Conservation (phyloP, 768 basidiomycete genomes). For the Termitomyces sp. region DNA sequence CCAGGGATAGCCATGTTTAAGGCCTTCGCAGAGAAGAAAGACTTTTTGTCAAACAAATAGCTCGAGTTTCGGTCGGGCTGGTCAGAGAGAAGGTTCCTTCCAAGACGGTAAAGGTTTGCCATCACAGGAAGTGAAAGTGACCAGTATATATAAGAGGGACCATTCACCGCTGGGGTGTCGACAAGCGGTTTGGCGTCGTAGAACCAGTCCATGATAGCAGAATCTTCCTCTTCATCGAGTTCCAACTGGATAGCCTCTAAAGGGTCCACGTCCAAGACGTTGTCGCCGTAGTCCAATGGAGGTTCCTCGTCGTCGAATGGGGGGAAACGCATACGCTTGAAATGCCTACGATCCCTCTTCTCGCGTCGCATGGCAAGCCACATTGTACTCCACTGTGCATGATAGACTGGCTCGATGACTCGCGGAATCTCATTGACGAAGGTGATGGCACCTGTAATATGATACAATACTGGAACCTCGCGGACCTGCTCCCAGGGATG, state of each 20-base stretch:
- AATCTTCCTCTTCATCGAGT: slow-evolving; percentile 87
- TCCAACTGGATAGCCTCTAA: slow-evolving; percentile 97
- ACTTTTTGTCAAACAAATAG: slow-evolving; percentile 95
- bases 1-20: slow-evolving; percentile 97
- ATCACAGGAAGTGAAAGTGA: slow-evolving; percentile 89
- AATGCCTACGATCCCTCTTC: slow-evolving; percentile 97
- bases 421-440: slow-evolving; percentile 99
- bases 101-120: slow-evolving; percentile 95
- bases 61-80: slow-evolving; percentile 86
- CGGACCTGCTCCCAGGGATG: slow-evolving; percentile 99
- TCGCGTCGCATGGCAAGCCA: slow-evolving; percentile 99
- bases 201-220: slow-evolving; percentile 94
- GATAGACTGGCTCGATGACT: slow-evolving; percentile 95
- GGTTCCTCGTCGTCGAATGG: slow-evolving; percentile 99
- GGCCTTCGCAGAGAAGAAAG: slow-evolving; percentile 98
- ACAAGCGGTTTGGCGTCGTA: slow-evolving; percentile 95
- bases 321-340: slow-evolving; percentile 99
- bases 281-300: slow-evolving; percentile 98
- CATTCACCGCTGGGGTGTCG: slow-evolving; percentile 89
- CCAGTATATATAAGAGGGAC: slow-evolving; percentile 91
- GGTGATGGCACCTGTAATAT: slow-evolving; percentile 98
- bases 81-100: slow-evolving; percentile 90
- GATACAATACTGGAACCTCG: slow-evolving; percentile 97
- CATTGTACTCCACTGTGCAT: slow-evolving; percentile 99
- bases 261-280: slow-evolving; percentile 96